These are phyloP conservation scores for Thermothielavioides terrestris DNA, from an alignment of 495 filamentous ascomycete species.

Conservation along the genomic window DNA sequence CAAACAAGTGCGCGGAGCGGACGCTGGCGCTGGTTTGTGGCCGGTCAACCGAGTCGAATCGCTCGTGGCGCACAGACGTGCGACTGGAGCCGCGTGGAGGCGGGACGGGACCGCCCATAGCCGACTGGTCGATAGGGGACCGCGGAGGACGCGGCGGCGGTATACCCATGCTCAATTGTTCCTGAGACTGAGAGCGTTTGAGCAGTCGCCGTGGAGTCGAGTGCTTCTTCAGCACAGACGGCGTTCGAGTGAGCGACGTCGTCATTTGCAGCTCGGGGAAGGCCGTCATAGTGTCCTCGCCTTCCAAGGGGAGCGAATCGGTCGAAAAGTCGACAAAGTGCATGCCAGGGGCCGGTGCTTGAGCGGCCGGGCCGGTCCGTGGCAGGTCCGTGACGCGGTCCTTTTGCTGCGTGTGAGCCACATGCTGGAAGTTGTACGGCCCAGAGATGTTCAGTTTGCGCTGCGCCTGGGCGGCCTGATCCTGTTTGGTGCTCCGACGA, in stretches of 20 bases:
- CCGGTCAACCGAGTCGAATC: constrained; percentile 35
- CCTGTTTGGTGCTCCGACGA: constrained; percentile 30
- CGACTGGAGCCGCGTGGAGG: constrained; percentile 45
- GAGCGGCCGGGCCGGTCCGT: constrained; percentile 50
- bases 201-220: constrained; percentile 25
- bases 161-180: constrained; percentile 30
- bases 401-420: constrained; percentile 67
- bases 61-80: constrained; percentile 35
- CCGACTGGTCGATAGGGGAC: constrained; percentile 33
- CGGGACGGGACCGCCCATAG: constrained; percentile 23
- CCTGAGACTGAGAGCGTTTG: constrained; percentile 38
- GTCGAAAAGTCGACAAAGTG: constrained; percentile 55
- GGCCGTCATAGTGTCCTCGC: constrained; percentile 17
- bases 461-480: constrained; percentile 20
- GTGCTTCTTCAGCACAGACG: constrained; percentile 17
- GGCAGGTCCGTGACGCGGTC: constrained; percentile 54
- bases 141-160: constrained; percentile 42
- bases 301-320: constrained; percentile 34
- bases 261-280: constrained; percentile 5
- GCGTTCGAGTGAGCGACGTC: constrained; percentile 11
- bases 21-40: constrained; percentile 33
- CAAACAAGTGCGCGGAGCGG: constrained; percentile 27
- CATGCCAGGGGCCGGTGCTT: constrained; percentile 48
- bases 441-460: constrained; percentile 56
- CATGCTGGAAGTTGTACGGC: constrained; percentile 83